These are phyloP conservation scores for Pleurotus tuoliensis DNA, from an alignment of 768 basidiomycete genomes.

Conservation along the genomic window DNA sequence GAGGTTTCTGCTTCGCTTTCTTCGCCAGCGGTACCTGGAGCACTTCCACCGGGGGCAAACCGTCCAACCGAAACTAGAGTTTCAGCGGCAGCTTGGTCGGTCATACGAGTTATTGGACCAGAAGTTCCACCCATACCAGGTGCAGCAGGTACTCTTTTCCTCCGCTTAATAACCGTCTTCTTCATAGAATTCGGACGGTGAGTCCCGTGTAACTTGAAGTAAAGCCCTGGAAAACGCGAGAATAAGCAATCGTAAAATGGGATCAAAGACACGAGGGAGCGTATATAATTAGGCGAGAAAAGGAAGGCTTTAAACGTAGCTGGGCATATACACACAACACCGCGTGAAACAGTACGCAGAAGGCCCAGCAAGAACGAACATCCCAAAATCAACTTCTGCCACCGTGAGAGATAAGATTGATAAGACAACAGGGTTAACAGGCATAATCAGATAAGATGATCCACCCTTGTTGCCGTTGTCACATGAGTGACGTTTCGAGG, in stretches of 20 bases:
- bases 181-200: conserved; percentile 99
- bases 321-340: not conserved
- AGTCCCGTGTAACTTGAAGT: conserved; percentile 97
- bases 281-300: conserved; percentile 4
- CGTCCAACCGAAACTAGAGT: conserved; percentile 83
- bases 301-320: conserved; percentile 3
- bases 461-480: conserved; percentile 7
- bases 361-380: conserved; percentile 4
- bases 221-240: conserved; percentile 62
- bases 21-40: conserved; percentile 25
- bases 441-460: conserved; percentile 6
- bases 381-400: conserved; percentile 5
- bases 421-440: conserved; percentile 2
- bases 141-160: conserved; percentile 96
- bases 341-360: conserved; percentile 9
- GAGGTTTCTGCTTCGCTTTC: conserved; percentile 40
- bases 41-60: conserved; percentile 30
- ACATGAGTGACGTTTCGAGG: not conserved
- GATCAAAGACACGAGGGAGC: not conserved
- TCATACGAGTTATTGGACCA: conserved; percentile 38
- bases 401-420: conserved; percentile 12
- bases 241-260: conserved; percentile 11
- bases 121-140: conserved; percentile 35
- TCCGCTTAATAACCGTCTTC: conserved; percentile 96
- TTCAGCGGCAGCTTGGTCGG: conserved; percentile 88